These are phyloP conservation scores for Lactarius trivialis DNA, from an alignment of 768 basidiomycete genomes.

Conservation along the genomic window DNA sequence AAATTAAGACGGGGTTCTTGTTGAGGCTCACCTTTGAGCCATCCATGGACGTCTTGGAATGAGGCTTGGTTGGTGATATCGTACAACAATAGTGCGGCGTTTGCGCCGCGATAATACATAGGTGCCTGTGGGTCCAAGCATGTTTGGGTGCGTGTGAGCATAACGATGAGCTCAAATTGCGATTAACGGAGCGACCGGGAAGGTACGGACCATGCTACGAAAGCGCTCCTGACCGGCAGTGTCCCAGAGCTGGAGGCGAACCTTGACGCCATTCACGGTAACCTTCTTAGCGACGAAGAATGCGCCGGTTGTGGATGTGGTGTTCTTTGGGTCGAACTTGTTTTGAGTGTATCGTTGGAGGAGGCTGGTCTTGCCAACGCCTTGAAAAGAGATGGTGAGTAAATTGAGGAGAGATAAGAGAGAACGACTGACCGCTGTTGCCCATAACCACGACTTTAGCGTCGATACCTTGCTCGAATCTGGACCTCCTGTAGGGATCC, in stretches of 20 bases:
- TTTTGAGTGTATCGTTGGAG: conserved; percentile 87
- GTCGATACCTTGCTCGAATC: conserved; percentile 82
- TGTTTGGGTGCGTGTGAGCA: conserved; percentile 17
- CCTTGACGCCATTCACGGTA: conserved; percentile 75
- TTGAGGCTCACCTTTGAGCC: conserved; percentile 67
- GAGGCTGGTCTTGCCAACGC: conserved; percentile 90
- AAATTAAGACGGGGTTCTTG: background rate
- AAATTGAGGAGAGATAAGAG: conserved; percentile 17
- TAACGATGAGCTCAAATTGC: conserved; percentile 15
- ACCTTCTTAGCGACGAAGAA: conserved; percentile 94
- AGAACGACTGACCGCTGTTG: conserved; percentile 47
- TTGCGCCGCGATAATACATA: conserved; percentile 95
- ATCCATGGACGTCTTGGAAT: conserved; percentile 86
- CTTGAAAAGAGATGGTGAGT: conserved; percentile 32
- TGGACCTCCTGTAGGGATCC: conserved; percentile 60
- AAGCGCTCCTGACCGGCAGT: conserved; percentile 93
- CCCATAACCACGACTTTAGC: conserved; percentile 96
- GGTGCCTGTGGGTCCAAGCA: conserved; percentile 54
- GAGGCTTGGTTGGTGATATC: conserved; percentile 88
- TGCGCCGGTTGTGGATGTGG: conserved; percentile 86
- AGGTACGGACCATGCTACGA: conserved; percentile 67
- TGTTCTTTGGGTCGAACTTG: conserved; percentile 83
- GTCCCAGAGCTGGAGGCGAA: conserved; percentile 86
- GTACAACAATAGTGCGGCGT: conserved; percentile 90
- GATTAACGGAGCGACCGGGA: conserved; percentile 11